These are phyloP conservation scores for Heritiera littoralis DNA, from an alignment of 345 rosid species.

Conservation along the genomic window DNA sequence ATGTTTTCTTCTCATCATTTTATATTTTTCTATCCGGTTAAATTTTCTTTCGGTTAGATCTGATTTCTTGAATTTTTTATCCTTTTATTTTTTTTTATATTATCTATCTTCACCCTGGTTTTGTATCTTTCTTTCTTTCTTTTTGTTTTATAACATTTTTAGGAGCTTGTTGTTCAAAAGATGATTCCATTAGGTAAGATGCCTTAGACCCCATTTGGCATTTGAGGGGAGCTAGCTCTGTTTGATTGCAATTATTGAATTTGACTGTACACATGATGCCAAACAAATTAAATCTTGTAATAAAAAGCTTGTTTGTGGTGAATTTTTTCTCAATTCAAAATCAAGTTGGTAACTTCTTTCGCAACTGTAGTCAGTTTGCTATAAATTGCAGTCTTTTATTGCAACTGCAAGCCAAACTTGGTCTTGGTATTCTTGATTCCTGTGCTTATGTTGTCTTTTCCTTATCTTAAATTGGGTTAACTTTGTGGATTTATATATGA, in stretches of 20 bases:
- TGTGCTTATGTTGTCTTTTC: background rate
- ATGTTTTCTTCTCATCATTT: conserved; percentile 13
- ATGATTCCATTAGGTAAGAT: background rate
- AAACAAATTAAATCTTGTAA: background rate
- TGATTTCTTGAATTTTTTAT: too few relatives aligned
- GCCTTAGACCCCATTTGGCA: background rate
- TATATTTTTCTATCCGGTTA: too few relatives aligned
- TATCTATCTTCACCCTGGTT: too few relatives aligned
- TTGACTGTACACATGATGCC: background rate
- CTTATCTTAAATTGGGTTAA: background rate
- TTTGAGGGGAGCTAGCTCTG: background rate
- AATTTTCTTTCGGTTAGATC: too few relatives aligned
- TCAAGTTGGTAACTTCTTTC: background rate
- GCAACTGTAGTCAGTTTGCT: background rate
- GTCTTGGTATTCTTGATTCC: background rate
- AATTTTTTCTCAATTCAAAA: background rate
- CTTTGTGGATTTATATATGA: background rate
- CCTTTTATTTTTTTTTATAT: too few relatives aligned
- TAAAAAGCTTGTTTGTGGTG: background rate
- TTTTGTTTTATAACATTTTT: background rate
- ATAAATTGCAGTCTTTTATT: background rate
- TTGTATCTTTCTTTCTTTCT: background rate
- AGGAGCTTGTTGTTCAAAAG: background rate
- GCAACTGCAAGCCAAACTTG: background rate
- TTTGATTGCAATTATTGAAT: background rate